Base-by-base conservation (phyloP, 2,329 filamentous ascomycete species). In the Neonectria magnoliae region DNA sequence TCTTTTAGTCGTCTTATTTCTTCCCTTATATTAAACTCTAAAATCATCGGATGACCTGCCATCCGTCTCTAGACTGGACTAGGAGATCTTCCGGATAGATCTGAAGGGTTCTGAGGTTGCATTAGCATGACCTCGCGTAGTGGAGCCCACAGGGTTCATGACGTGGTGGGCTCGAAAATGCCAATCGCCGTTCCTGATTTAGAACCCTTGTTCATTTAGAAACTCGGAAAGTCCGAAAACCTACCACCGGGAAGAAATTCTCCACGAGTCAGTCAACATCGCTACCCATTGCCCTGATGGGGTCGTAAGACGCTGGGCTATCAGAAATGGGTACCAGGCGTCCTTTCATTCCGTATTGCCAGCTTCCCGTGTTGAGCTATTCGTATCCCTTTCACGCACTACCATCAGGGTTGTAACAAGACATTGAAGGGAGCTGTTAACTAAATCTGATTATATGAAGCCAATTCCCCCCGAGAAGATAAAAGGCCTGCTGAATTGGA, bases 321-420 rank as follows among this genome's bases (percentile, higher is more conserved):
- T 53, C 54, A 44, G 27, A 5, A 29, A 60, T 47, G 29, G 57
- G 8, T 48, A 22, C 18, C 22, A 25, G 29, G 10, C 7, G 20
- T 11, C 11, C 5, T 29, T 14, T 59, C 25, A 25, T 29, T 47
- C 45, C 48, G 1, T 20, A 52, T 68, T 62, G 55, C 60, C 48
- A 62, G 65, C 61, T 9, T 60, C 56, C 20, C 6, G 9, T 47
- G 20, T 7, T 47, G 13, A 20, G 13, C 9, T 25, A 47, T 22
- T 14, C 13, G 11, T 10, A 20, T 11, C 44, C 44, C 44, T 47
- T 47, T 47, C 44, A 47, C 27, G 44, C 20, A 22, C 8, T n/a
- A 6, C 44, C 5, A 27, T 2, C 14, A 14, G 20, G 44, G 44
- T 16, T 14, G 25, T 14, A n/a, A 27, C 10, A 25, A 14, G 20